A percentile compares a stretch with the other conserved stretches of the same genome.
Evolutionary conservation across 2,329 filamentous ascomycete genomes (phyloP).

Genomic region (Raffaelea arxii): DNA sequence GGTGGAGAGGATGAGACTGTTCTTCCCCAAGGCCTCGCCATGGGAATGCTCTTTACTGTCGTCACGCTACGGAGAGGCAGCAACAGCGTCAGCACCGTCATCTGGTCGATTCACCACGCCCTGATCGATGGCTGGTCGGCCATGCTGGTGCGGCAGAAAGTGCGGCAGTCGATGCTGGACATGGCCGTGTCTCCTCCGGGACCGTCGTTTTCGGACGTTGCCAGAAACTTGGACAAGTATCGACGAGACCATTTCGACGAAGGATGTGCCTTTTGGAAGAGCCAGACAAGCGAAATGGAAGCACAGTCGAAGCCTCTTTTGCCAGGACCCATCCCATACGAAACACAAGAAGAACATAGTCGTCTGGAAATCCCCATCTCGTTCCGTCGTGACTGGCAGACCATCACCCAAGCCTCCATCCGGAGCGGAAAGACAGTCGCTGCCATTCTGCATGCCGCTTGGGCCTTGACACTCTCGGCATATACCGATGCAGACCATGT

Average conservation of each 20-base stretch:
- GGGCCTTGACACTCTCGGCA: constrained; percentile 7
- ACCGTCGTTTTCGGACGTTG: neutral
- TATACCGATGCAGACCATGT: constrained; percentile 21
- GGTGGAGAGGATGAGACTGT: neutral
- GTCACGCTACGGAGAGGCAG: neutral
- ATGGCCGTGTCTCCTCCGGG: neutral
- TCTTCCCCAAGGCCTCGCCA: neutral
- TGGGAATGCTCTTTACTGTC: neutral
- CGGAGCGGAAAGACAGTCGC: no score
- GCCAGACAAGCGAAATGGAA: no score
- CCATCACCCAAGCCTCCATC: no score
- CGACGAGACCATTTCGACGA: neutral
- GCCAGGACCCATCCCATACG: no score
- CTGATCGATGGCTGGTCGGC: neutral
- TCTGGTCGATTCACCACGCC: neutral
- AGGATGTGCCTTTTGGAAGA: neutral
- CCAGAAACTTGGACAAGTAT: neutral
- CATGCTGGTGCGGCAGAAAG: neutral
- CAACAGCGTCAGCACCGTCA: neutral
- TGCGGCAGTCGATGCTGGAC: neutral
- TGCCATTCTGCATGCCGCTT: constrained; percentile 13
- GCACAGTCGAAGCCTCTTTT: no score
- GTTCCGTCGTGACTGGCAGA: no score
- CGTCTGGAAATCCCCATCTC: no score
- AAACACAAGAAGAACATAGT: no score